These are phyloP conservation scores for Sarocladiaceae sp. DNA, from an alignment of 2,329 filamentous ascomycete genomes.

Conservation along the genomic window DNA sequence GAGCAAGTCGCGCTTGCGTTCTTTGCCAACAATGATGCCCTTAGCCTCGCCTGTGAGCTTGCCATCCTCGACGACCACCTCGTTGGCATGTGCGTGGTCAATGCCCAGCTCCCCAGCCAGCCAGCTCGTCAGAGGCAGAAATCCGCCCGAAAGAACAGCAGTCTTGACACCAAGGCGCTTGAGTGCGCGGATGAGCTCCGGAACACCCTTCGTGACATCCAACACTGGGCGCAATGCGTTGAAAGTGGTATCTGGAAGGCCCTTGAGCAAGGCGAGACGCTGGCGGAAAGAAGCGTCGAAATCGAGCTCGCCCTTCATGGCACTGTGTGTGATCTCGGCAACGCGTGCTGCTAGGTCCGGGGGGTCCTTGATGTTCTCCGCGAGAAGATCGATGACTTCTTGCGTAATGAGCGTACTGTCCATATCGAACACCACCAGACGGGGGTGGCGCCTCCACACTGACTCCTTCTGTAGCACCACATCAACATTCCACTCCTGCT, in stretches of 20 bases:
- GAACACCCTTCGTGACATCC: conserved; percentile 75
- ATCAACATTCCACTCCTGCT: conserved; percentile 84
- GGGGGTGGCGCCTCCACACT: conserved; percentile 71
- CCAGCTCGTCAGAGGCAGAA: conserved; percentile 83
- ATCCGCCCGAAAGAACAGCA: conserved; percentile 87
- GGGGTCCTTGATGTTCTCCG: conserved; percentile 63
- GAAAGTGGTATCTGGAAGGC: conserved; percentile 73
- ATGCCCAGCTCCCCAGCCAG: conserved; percentile 74
- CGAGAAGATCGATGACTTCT: conserved; percentile 95
- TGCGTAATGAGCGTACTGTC: conserved; percentile 95
- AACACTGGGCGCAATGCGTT: conserved; percentile 68
- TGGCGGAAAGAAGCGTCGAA: conserved; percentile 80
- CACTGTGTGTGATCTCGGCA: conserved; percentile 81
- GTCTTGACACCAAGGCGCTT: conserved; percentile 78
- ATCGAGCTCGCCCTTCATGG: conserved; percentile 94
- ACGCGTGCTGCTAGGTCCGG: conserved; percentile 74
- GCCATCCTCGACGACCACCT: conserved; percentile 59
- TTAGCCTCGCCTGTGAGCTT: conserved; percentile 66
- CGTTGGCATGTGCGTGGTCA: conserved; percentile 84
- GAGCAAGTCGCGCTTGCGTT: conserved; percentile 67
- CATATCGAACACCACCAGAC: conserved; percentile 96
- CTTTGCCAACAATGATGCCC: conserved; percentile 67
- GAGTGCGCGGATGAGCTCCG: conserved; percentile 65
- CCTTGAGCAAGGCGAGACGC: conserved; percentile 73
- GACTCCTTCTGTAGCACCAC: conserved; percentile 69